These are phyloP conservation scores for Diddensiella caesifluorescens DNA, from an alignment of 805 yeast genomes.

Conservation along the genomic window DNA sequence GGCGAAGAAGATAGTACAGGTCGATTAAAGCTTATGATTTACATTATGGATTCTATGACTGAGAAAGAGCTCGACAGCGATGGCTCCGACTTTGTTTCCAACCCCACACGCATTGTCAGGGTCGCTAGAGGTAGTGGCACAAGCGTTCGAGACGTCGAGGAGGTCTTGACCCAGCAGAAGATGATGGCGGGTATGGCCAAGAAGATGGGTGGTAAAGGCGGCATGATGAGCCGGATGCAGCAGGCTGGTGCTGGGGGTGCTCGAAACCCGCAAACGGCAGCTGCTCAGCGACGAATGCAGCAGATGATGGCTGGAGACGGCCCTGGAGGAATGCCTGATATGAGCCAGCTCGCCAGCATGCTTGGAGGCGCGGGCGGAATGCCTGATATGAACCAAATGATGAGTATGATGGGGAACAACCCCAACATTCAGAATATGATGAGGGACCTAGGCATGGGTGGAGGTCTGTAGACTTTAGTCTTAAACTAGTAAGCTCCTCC, in stretches of 20 bases:
- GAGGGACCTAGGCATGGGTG: constrained; percentile 41
- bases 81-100: constrained; percentile 69
- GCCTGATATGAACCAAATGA: constrained; percentile 63
- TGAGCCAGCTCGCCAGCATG: constrained; percentile 42
- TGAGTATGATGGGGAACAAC: constrained; percentile 50
- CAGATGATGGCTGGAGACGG: constrained; percentile 43
- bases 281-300: constrained; percentile 43
- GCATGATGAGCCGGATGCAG: constrained; percentile 43
- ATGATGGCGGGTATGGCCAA: constrained; percentile 94
- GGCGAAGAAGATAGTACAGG: constrained; percentile 91
- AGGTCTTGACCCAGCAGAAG: constrained; percentile 82
- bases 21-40: constrained; percentile 81
- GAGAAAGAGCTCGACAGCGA: constrained; percentile 84
- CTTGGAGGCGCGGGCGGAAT: constrained; percentile 67
- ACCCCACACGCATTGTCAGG: constrained; percentile 81
- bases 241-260: constrained; percentile 33
- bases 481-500: no score
- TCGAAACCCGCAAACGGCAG: constrained; percentile 36
- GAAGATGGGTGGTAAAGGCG: constrained; percentile 50
- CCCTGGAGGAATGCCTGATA: constrained; percentile 60
- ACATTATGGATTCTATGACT: constrained; percentile 94
- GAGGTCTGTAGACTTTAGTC: not conserved
- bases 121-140: constrained; percentile 96
- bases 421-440: constrained; percentile 46
- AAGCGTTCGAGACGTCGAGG: constrained; percentile 85